Conservation (phyloP, 2,329 filamentous ascomycete genomes). For the Camillea tinctor region DNA sequence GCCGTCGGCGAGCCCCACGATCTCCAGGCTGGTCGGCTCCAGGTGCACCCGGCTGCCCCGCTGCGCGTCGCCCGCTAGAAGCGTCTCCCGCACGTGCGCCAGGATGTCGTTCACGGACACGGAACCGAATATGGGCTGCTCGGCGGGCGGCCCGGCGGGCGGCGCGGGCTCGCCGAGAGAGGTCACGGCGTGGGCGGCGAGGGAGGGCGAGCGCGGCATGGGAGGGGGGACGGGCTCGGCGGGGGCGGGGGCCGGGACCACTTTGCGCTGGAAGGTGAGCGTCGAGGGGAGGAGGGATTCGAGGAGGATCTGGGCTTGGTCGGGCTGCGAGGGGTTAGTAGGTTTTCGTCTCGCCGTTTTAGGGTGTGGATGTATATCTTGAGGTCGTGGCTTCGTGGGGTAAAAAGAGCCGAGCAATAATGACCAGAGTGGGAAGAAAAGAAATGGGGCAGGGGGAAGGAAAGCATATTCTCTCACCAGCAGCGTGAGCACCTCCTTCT, state of each 20-base stretch:
- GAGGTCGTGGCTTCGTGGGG: neutral
- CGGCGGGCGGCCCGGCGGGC: neutral
- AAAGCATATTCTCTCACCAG: slow-evolving; percentile 17
- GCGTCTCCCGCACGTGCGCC: slow-evolving; percentile 32
- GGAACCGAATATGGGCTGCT: slow-evolving; percentile 41
- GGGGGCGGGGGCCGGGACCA: slow-evolving; percentile 27
- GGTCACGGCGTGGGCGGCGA: slow-evolving; percentile 25
- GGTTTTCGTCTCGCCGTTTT: slow-evolving; percentile 1
- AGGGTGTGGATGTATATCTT: too few species aligned
- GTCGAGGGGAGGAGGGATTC: slow-evolving; percentile 34
- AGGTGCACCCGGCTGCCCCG: slow-evolving; percentile 36
- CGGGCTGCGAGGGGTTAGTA: slow-evolving; percentile 27
- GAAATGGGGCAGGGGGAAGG: neutral
- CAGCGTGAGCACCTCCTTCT: slow-evolving; percentile 26
- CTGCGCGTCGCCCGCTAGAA: slow-evolving; percentile 28
- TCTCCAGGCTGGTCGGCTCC: slow-evolving; percentile 35
- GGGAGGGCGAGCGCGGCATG: slow-evolving; percentile 26
- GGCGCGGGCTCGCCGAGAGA: slow-evolving; percentile 13
- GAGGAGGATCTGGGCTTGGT: slow-evolving; percentile 36
- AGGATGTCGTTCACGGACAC: slow-evolving; percentile 40
- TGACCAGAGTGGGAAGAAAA: neutral
- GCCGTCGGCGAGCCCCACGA: slow-evolving; percentile 32
- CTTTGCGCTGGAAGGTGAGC: slow-evolving; percentile 40
- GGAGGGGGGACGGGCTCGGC: slow-evolving; percentile 13
- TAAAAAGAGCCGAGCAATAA: neutral